Base-by-base conservation (phyloP, 1,139 yeast species). In the Zygotorulaspora mrakii region DNA sequence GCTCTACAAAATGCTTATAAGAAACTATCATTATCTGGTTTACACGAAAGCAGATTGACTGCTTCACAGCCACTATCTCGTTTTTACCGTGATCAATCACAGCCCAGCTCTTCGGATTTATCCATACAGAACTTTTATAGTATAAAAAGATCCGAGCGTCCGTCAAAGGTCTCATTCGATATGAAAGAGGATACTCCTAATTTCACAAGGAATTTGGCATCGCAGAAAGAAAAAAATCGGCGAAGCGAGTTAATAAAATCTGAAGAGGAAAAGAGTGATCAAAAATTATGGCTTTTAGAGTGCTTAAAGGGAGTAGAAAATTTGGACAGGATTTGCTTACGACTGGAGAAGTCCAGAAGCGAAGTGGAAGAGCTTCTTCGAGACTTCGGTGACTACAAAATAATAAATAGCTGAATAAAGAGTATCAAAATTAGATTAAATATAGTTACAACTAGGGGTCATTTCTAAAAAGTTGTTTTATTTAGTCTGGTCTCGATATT, bases 301-400 rank as follows among this genome's bases (percentile, higher is more conserved):
- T 64, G 81, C 31, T 54, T 82, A 23, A 74, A 71, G 45, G 76
- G 76, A 17, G 76, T 76, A 21, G 82, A 78, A 45, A 77, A 77
- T 52, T 73, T 82, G 49, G 95, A 86, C 56, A 73, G 81, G 6
- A 79, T 86, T 2, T 81, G 89, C 52, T 82, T 89, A 0, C 83
- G 79, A 49, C 62, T 83, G 46, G 76, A 73, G 39, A 70, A 71
- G 55, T 71, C 84, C 12, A 67, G 79, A 37, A 59, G 59, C 16
- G 82, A 81, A 28, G 75, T 82, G 1, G 81, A 77, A 48, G 52
- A 56, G 5, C 52, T 79, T 53, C 53, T 81, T 11, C 67, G 67
- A 49, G 68, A 46, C 22, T 46, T 66, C 6, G 69, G 69, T 1
- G 64, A 65, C 7, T 65, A 60, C 35, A 63, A 58, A 37, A 48